phyloP scores from a whole-genome alignment of 805 yeast species.

The Starmerella geochares region DNA sequence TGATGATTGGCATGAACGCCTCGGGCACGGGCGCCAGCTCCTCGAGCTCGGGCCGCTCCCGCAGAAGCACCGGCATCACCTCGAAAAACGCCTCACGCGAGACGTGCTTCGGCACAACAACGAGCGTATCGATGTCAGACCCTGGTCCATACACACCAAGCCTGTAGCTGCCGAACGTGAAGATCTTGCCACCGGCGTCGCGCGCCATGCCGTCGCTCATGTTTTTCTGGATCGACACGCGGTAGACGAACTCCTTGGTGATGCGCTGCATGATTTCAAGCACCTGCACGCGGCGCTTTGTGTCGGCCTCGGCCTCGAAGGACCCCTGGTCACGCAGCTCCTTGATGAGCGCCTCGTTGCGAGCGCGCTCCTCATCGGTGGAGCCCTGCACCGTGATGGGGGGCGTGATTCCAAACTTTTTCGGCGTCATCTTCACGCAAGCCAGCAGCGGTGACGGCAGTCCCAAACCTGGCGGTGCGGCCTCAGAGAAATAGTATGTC shows the following conservation, averaged over 20 bases:
- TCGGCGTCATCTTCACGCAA: conserved; percentile 15
- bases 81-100: conserved; percentile 79
- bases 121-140: conserved; percentile 89
- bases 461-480: neutral
- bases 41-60: conserved; percentile 69
- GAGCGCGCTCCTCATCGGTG: conserved; percentile 60
- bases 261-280: conserved; percentile 60
- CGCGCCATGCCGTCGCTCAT: conserved; percentile 96
- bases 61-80: conserved; percentile 60
- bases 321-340: conserved; percentile 78
- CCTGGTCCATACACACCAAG: conserved; percentile 98
- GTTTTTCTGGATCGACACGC: conserved; percentile 67
- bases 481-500: neutral
- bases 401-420: conserved; percentile 57
- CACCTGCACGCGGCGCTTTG: conserved; percentile 67
- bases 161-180: conserved; percentile 88
- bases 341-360: conserved; percentile 65
- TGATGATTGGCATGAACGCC: conserved; percentile 95
- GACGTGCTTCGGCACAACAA: conserved; percentile 96
- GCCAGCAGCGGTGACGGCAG: neutral
- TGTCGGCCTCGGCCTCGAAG: conserved; percentile 78
- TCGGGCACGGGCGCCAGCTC: conserved; percentile 92
- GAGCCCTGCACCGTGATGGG: conserved; percentile 85
- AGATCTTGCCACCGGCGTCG: conserved; percentile 97
- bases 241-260: conserved; percentile 71